Conservation (phyloP, 2,329 filamentous ascomycete species). For the Trichoderma gracile region DNA sequence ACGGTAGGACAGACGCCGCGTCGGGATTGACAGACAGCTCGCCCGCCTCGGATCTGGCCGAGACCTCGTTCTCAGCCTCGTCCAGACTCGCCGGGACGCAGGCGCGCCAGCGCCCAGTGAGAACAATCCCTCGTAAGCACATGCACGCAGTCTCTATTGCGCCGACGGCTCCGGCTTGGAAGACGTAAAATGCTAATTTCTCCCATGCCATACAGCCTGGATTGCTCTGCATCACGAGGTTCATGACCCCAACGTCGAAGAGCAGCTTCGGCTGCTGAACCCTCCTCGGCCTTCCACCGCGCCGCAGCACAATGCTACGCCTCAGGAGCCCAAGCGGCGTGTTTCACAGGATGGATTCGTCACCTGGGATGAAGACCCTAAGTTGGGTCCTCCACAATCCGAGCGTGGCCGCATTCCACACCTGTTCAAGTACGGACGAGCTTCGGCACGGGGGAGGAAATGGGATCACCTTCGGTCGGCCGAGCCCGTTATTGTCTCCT, state of each 20-base stretch:
- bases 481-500: constrained; percentile 60
- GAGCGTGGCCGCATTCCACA: constrained; percentile 45
- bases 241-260: constrained; percentile 42
- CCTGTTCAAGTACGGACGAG: constrained; percentile 51
- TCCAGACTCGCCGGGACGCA: constrained; percentile 18
- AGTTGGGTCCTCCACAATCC: constrained; percentile 39
- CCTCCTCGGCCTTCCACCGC: constrained; percentile 43
- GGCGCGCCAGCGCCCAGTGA: constrained; percentile 33
- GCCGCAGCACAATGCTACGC: constrained; percentile 47
- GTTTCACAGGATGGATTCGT: constrained; percentile 53
- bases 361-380: constrained; percentile 43
- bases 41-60: constrained; percentile 22
- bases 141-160: neutral
- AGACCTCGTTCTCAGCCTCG: constrained; percentile 21
- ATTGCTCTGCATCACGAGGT: constrained; percentile 50
- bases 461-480: constrained; percentile 62
- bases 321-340: constrained; percentile 43
- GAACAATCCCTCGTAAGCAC: constrained; percentile 37
- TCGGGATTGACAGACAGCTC: constrained; percentile 26
- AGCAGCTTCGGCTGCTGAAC: constrained; percentile 43
- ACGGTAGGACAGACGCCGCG: constrained; percentile 15
- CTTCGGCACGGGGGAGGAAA: constrained; percentile 50
- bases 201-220: constrained; percentile 44
- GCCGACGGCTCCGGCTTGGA: neutral
- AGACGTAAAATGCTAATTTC: constrained; percentile 8